Evolutionary conservation across 208 protist genomes (phyloP).

Genomic region (Trypanosoma lewisi): DNA sequence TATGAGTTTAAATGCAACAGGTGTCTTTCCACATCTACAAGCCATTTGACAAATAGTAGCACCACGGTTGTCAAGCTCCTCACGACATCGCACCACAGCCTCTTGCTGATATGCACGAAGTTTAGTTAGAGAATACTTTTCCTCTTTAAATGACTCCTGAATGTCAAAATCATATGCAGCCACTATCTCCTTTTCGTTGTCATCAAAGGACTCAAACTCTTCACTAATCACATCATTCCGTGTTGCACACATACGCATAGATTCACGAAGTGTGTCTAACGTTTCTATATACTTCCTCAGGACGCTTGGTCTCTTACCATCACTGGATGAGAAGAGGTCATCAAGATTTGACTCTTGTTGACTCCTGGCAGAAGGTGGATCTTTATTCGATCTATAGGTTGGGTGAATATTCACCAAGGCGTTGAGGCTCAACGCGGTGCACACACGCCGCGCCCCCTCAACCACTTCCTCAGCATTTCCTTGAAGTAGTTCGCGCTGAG

Average conservation of each 20-base stretch:
- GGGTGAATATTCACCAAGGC: conserved; percentile 14
- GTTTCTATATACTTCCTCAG: conserved; percentile 16
- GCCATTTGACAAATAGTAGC: conserved; percentile 78
- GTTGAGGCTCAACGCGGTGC: conserved; percentile 36
- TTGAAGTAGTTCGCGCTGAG: conserved; percentile 57
- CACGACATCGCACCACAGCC: conserved; percentile 40
- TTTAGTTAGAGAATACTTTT: conserved; percentile 29
- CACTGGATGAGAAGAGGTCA: background rate
- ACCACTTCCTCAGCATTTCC: conserved; percentile 36
- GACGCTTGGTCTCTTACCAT: background rate
- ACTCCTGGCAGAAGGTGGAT: background rate
- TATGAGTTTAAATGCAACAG: conserved; percentile 55
- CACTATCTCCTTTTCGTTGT: conserved; percentile 1
- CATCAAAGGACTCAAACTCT: background rate
- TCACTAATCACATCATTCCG: background rate
- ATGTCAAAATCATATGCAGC: conserved; percentile 17
- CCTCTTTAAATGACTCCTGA: conserved; percentile 11
- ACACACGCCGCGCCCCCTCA: conserved; percentile 32
- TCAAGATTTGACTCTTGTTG: background rate
- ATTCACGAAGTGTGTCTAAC: conserved; percentile 19
- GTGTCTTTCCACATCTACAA: conserved; percentile 78
- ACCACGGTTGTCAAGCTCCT: conserved; percentile 33
- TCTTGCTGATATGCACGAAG: conserved; percentile 73
- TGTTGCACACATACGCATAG: background rate
- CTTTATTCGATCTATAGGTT: background rate